Evolutionary conservation across 805 yeast species (phyloP).

Genomic region (Yamadazyma kitorensis): DNA sequence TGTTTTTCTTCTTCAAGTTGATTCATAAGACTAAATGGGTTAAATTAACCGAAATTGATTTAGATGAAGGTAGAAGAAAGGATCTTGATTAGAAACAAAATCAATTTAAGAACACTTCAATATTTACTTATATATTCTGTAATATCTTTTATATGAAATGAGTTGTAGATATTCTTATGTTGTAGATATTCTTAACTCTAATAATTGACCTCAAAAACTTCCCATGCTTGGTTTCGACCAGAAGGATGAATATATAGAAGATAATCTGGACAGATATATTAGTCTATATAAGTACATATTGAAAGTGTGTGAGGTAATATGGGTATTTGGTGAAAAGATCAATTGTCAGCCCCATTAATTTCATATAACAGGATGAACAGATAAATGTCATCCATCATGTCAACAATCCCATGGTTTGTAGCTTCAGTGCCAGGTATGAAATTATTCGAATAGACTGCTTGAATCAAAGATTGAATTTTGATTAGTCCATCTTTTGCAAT

Average conservation of each 20-base stretch:
- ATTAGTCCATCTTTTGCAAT: conserved; percentile 76
- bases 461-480: conserved; percentile 69
- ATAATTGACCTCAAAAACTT: too few relatives aligned
- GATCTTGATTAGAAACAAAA: conserved; percentile 29
- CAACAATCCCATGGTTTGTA: conserved; percentile 51
- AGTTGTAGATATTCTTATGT: too few relatives aligned
- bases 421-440: conserved; percentile 14
- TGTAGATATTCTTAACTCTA: too few relatives aligned
- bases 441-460: conserved; percentile 55
- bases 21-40: conserved; percentile 42
- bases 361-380: conserved; percentile 44
- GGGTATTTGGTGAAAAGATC: too few relatives aligned
- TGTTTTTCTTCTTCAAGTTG: conserved; percentile 36
- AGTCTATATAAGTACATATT: too few relatives aligned
- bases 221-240: too few relatives aligned
- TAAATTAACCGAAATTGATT: conserved; percentile 43
- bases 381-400: conserved; percentile 52
- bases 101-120: too few relatives aligned
- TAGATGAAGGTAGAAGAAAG: conserved; percentile 49
- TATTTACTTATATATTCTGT: too few relatives aligned
- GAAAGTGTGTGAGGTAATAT: too few relatives aligned
- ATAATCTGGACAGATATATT: too few relatives aligned
- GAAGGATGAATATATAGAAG: too few relatives aligned
- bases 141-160: too few relatives aligned
- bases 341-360: conserved; percentile 43